phyloP scores from a whole-genome alignment of 176 grass and related monocot species.

The Juncus effusus region DNA sequence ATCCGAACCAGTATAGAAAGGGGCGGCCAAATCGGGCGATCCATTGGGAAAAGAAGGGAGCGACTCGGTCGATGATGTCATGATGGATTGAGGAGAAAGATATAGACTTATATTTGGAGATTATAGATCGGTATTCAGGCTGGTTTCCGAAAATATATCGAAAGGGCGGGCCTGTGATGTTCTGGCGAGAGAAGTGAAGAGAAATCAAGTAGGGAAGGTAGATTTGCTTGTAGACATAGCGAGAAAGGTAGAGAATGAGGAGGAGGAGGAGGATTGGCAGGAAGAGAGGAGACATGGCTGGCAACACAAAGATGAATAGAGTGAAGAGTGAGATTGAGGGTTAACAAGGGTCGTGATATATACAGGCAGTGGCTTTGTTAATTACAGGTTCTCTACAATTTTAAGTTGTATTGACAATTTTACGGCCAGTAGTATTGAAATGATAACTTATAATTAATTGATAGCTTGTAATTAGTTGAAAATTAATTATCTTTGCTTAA shows the following conservation, averaged over 20 bases:
- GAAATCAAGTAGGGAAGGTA: slow-evolving; percentile 37
- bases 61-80: slow-evolving; percentile 38
- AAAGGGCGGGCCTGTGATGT: slow-evolving; percentile 37
- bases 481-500: too few relatives aligned
- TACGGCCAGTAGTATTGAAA: too few relatives aligned
- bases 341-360: too few relatives aligned
- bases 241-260: slow-evolving; percentile 8
- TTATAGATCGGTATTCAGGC: slow-evolving; percentile 15
- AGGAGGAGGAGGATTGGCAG: slow-evolving; percentile 5
- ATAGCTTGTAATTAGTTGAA: too few relatives aligned
- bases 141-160: slow-evolving; percentile 45
- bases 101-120: slow-evolving; percentile 20
- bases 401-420: too few relatives aligned
- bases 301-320: not conserved
- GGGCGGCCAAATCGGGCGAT: slow-evolving; percentile 39
- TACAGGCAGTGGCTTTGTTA: too few relatives aligned
- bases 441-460: too few relatives aligned
- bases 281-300: slow-evolving; percentile 20
- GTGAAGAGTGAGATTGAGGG: too few relatives aligned
- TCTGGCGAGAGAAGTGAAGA: slow-evolving; percentile 41
- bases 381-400: too few relatives aligned
- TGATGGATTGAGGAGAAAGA: slow-evolving; percentile 42
- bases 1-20: slow-evolving; percentile 59
- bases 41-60: slow-evolving; percentile 50
- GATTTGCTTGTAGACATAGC: slow-evolving; percentile 28